Evolutionary conservation across 306 rosid genomes (phyloP).

Genomic region (Hylodesmum podocarpum): DNA sequence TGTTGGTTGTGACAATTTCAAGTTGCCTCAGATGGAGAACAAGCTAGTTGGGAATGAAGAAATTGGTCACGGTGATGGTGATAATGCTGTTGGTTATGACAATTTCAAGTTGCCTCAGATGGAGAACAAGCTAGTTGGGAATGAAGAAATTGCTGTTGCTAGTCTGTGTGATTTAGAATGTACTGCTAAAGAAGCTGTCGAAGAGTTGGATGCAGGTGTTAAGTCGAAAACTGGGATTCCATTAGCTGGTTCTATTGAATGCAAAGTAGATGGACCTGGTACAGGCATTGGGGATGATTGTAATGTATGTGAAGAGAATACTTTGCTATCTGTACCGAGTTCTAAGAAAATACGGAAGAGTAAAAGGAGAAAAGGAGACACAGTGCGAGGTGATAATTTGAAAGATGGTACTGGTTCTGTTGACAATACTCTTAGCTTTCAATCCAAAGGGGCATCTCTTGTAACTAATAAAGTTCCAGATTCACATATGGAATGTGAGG

Average conservation of each 20-base stretch:
- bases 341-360: slow-evolving; percentile 27
- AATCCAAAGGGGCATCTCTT: slow-evolving; percentile 12
- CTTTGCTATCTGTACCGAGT: slow-evolving; percentile 11
- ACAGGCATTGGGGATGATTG: slow-evolving; percentile 5
- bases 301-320: background rate
- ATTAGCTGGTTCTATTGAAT: background rate
- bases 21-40: slow-evolving; percentile 13
- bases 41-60: slow-evolving; percentile 9
- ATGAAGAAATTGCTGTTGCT: background rate
- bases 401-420: slow-evolving; percentile 21
- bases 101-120: background rate
- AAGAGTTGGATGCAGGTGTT: background rate
- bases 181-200: background rate
- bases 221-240: background rate
- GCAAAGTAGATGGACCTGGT: slow-evolving; percentile 22
- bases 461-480: slow-evolving; percentile 14
- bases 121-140: slow-evolving; percentile 7
- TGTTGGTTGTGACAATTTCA: background rate
- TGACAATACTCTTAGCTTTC: slow-evolving; percentile 9
- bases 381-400: background rate
- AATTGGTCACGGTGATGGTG: too few relatives aligned
- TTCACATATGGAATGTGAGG: background rate
- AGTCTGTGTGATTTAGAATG: slow-evolving; percentile 25
- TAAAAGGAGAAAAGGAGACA: slow-evolving; percentile 21
- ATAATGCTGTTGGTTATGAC: too few relatives aligned